Evolutionary conservation across 179 eudicot species (phyloP).

Genomic region (Beta macrorhiza): DNA sequence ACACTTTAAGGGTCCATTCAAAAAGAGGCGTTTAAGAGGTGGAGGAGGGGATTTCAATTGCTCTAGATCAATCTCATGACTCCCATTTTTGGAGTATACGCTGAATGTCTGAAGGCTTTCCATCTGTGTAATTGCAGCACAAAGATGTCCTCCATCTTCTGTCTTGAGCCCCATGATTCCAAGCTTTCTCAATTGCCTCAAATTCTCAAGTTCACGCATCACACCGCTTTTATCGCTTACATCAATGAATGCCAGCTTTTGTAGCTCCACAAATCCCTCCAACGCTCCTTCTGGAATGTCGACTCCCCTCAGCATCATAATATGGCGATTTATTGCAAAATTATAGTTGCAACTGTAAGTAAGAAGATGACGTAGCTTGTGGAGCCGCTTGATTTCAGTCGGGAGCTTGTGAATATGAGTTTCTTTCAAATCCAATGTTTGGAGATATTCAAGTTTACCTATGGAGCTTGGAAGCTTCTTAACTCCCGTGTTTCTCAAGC

Average conservation of each 20-base stretch:
- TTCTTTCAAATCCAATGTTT: constrained; percentile 32
- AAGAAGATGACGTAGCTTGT: constrained; percentile 28
- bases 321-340: background rate
- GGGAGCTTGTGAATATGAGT: constrained; percentile 27
- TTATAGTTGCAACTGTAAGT: background rate
- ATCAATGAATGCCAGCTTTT: constrained; percentile 28
- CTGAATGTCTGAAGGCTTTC: constrained; percentile 19
- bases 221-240: background rate
- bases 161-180: constrained; percentile 13
- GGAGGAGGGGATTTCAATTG: constrained; percentile 13
- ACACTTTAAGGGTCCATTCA: constrained; percentile 19
- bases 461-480: constrained; percentile 24
- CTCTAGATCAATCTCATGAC: constrained; percentile 19
- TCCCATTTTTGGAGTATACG: background rate
- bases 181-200: constrained; percentile 29
- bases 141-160: constrained; percentile 9
- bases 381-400: constrained; percentile 16
- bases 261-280: constrained; percentile 9
- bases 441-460: constrained; percentile 33
- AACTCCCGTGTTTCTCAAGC: constrained; percentile 29
- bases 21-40: constrained; percentile 17
- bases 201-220: constrained; percentile 14
- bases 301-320: constrained; percentile 7
- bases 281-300: constrained; percentile 16
- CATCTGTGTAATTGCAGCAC: constrained; percentile 24